These are phyloP conservation scores for Termitomyces sp. DNA, from an alignment of 768 basidiomycete genomes.

Conservation along the genomic window DNA sequence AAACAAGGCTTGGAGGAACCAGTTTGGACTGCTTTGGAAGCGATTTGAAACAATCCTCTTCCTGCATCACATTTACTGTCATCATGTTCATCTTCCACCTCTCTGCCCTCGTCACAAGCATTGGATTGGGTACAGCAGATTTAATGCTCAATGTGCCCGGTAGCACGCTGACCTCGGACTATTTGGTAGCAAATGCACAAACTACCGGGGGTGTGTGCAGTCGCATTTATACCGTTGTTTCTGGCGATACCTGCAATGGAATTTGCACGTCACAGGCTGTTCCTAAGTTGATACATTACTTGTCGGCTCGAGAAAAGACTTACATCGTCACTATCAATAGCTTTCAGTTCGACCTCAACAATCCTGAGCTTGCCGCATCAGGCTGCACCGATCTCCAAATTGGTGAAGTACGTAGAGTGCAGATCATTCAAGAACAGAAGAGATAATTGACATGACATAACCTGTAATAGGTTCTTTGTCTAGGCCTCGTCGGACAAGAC, in stretches of 20 bases:
- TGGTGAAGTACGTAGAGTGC: constrained; percentile 33
- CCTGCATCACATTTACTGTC: not conserved
- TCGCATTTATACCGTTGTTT: constrained; percentile 42
- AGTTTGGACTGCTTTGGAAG: not conserved
- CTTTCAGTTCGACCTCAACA: constrained; percentile 56
- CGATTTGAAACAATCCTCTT: not conserved
- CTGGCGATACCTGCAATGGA: constrained; percentile 51
- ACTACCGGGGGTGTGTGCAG: constrained; percentile 26
- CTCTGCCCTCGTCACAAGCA: constrained; percentile 1
- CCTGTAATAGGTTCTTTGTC: constrained; percentile 38
- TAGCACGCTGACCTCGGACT: not conserved
- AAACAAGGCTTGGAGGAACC: not conserved
- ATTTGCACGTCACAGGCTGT: constrained; percentile 43
- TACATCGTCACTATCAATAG: constrained; percentile 20
- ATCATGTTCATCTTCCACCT: constrained; percentile 13
- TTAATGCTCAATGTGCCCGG: not conserved
- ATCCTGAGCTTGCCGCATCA: constrained; percentile 37
- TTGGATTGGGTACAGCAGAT: constrained; percentile 6
- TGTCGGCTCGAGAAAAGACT: not conserved
- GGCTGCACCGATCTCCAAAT: constrained; percentile 50
- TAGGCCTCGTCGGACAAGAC: constrained; percentile 52
- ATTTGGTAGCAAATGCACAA: constrained; percentile 1
- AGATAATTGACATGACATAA: not conserved
- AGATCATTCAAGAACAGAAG: not conserved
- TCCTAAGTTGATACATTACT: constrained; percentile 34